Conservation (phyloP, 768 basidiomycete genomes). For the Leucocoprinus leucothites region DNA sequence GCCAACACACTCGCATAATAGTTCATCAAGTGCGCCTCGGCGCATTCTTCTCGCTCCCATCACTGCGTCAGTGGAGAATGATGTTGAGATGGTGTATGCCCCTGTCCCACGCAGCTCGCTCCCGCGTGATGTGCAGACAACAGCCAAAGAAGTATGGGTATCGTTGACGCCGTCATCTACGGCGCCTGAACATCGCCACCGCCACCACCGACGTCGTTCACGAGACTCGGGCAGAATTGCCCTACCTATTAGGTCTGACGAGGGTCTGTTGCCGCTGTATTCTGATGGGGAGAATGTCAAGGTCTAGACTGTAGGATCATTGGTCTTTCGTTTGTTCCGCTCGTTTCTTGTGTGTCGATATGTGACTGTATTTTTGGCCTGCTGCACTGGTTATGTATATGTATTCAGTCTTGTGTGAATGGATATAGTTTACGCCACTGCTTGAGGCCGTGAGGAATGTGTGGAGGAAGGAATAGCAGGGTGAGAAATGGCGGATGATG, state of each 20-base stretch:
- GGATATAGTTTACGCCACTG: too few relatives aligned
- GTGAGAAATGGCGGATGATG: conserved; percentile 10
- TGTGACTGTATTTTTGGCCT: conserved; percentile 8
- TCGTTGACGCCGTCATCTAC: conserved; percentile 25
- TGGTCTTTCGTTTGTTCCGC: background rate
- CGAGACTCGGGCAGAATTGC: conserved; percentile 36
- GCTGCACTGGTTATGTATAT: background rate
- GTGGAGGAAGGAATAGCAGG: background rate
- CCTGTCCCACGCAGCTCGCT: conserved; percentile 59
- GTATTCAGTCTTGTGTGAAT: too few relatives aligned
- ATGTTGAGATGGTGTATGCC: conserved; percentile 58
- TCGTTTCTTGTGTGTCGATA: background rate
- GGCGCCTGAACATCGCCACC: conserved; percentile 27
- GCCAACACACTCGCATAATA: conserved; percentile 19
- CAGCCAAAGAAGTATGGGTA: conserved; percentile 71
- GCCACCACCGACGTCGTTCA: conserved; percentile 26
- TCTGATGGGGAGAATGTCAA: conserved; percentile 7
- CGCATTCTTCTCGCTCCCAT: conserved; percentile 63
- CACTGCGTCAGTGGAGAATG: conserved; percentile 16
- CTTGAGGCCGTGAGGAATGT: too few relatives aligned
- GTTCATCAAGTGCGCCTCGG: conserved; percentile 34
- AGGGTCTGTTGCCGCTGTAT: conserved; percentile 37
- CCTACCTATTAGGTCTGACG: conserved; percentile 42
- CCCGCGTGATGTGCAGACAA: conserved; percentile 49
- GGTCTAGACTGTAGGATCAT: background rate